Base-by-base conservation (phyloP, 768 basidiomycete species). In the Trametopsis cervina region DNA sequence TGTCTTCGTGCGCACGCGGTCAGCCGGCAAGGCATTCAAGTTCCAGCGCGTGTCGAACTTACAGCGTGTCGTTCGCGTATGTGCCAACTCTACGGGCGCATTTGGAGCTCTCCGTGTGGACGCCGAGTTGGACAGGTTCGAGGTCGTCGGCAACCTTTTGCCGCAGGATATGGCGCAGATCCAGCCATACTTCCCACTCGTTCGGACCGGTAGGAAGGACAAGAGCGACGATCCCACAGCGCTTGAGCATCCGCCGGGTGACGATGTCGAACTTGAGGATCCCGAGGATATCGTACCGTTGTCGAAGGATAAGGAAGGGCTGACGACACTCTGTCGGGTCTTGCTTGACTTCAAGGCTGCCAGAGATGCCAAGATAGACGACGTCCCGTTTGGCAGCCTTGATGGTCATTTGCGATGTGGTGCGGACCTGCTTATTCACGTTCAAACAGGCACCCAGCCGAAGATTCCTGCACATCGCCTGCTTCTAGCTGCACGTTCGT, bases 81-180 rank as follows among this genome's bases (percentile, higher is more conserved):
- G 82, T 44, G 83, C 88, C 11, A 96, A 61, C 54, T 58, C 78
- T 54, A 83, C 88, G 0, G 96, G 95, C 1, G 88, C 89, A 0
- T 94, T 89, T 63, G 92, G 82, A 2, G 94, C 89, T 1, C 69
- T 98, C 26, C 75, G 85, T 13, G 74, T 84, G 12, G 90, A 94
- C 56, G 85, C 80, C 44, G 66, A 66, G 33, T 80, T 85, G 0
- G 67, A 67, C 2, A 66, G 72, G 3, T 78, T 97, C 41, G 60
- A 60, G 0, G 56, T 86, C 4, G 59, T 61, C 0, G 86, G 89
- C 3, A 71, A 74, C 42, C 65, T 62, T 2, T 67, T 95, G 18
- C 68, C 74, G 15, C 75, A 83, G 40, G 89, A 96, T 60, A 54
- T 96, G 42, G 74, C 75, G 3, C 58, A 63, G 0, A 67, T 92